Evolutionary conservation across 345 rosid genomes (phyloP), one percentile per base, ranked within the genome.

Genomic region (Rhizophora mangle): DNA sequence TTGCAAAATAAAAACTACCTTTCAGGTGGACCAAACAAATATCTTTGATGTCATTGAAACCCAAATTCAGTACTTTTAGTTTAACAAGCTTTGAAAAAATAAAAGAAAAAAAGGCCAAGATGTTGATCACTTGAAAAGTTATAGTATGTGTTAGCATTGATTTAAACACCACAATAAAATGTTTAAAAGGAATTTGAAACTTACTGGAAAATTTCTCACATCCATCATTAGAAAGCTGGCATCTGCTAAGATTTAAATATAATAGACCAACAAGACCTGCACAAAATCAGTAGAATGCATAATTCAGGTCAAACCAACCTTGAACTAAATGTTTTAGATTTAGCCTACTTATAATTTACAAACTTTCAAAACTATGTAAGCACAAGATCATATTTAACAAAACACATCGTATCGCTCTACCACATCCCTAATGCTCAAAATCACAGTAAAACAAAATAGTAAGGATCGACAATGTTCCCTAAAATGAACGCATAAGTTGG

Each of bases 231-330:
- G 91, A 76, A 52, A 94, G 74, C 39, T 63, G 74, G 76, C 98
- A 91, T 81, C 97, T 82, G 66, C 78, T 91, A 55, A 94, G 91
- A 78, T 94, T 94, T 81, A 94, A 69, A 68, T 81, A 89, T 75
- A 80, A 62, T 71, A 94, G 80, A 36, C 74, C 77, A 11, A 80
- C 72, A 63, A 89, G 86, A 76, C 81, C 98, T 94, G 83, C 69
- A 80, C 1, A 63, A 73, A 43, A 58, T 60, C n/a, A 70, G 26
- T 30, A 24, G 3, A 72, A 15, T 30, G 27, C 27, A 54, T 16
- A 46, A 8, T 39, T 60, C 36, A 58, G 36, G 31, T 67, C 46
- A 60, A 58, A 19, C 65, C 63, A 18, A 69, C 54, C 15, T 58
- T 24, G 1, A 24, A 1, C 24, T 24, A 24, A 24, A 24, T 24